Base-by-base conservation (phyloP, 2,329 filamentous ascomycete species). In the Sporothrix protearum region DNA sequence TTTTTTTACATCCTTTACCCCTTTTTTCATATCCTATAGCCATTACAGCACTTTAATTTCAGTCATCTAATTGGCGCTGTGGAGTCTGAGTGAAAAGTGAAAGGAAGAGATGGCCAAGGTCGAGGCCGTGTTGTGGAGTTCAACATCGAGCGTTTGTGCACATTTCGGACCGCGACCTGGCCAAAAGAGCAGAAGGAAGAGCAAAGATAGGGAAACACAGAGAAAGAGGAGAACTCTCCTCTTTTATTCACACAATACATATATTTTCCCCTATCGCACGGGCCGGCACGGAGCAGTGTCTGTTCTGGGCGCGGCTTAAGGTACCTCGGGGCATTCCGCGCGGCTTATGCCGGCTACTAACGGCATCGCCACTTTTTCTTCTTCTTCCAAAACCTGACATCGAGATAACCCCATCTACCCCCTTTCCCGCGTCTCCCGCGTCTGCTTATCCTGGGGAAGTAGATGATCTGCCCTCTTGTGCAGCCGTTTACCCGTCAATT, bases 281-380 rank as follows among this genome's bases (percentile, higher is more conserved):
- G 36, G 59, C 19, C 28, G 33, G 2, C 4, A 22, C 22, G n/a
- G 39, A 22, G 10, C 9, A 9, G n/a, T 49, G 59, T 45, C 59
- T 12, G 61, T 33, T 66, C 42, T 25, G 61, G 42, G 64, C 16
- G 45, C 64, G 64, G 64, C 64, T 68, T 36, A 51, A 51, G 9
- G 6, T 0, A 14, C 33, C 7, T 36, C 57, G 68, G 68, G 42
- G 30, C 28, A 33, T 71, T 66, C 69, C 36, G 59, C 25, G 22
- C 69, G 69, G 69, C 12, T 71, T 71, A 7, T 51, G 33, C 57
- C 69, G 69, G 69, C 59, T 71, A 55, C 28, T 9, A 10, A 12
- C 64, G 64, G 64, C 59, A 49, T 49, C 39, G 42, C 39, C 63
- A 47, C 39, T 66, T 49, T 47, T 47, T 33, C 19, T 9, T 28